phyloP scores from a whole-genome alignment of 2,329 filamentous ascomycete genomes.

The Neurospora sp. region DNA sequence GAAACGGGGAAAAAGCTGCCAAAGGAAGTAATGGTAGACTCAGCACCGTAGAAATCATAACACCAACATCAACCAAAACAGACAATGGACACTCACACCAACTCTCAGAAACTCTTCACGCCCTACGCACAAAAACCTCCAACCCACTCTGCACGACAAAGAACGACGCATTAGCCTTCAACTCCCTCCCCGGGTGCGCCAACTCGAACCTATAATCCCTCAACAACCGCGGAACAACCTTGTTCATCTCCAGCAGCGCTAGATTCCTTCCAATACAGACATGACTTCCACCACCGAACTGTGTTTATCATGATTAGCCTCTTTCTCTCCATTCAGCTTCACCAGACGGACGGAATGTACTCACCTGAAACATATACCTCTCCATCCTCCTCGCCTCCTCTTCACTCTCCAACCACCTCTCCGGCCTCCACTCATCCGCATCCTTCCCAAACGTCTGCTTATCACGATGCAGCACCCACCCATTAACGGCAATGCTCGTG shows the following conservation, averaged over 20 bases:
- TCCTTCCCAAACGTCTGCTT: conserved; percentile 39
- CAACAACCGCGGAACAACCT: conserved; percentile 44
- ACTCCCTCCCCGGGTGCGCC: conserved; percentile 36
- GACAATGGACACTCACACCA: no score
- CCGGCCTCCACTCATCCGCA: conserved; percentile 41
- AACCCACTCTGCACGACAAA: conserved; percentile 50
- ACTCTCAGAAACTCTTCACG: not conserved
- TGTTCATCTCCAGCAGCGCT: conserved; percentile 48
- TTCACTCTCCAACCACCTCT: conserved; percentile 43
- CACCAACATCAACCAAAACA: no score
- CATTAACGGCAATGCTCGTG: conserved; percentile 43
- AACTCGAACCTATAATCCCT: conserved; percentile 45
- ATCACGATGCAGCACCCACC: conserved; percentile 43
- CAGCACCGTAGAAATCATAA: no score
- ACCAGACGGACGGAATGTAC: conserved; percentile 2
- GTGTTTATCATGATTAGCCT: not conserved
- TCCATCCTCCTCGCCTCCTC: conserved; percentile 38
- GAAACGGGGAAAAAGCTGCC: no score
- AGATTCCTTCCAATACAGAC: conserved; percentile 47
- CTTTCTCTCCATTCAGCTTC: no score
- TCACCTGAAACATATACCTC: conserved; percentile 45
- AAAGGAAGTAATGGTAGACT: no score
- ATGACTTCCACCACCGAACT: conserved; percentile 46
- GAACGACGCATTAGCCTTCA: conserved; percentile 47
- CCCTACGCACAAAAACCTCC: conserved; percentile 34